Base-by-base conservation (phyloP, 2,329 filamentous ascomycete genomes). In the Arthrinium phaeospermum region DNA sequence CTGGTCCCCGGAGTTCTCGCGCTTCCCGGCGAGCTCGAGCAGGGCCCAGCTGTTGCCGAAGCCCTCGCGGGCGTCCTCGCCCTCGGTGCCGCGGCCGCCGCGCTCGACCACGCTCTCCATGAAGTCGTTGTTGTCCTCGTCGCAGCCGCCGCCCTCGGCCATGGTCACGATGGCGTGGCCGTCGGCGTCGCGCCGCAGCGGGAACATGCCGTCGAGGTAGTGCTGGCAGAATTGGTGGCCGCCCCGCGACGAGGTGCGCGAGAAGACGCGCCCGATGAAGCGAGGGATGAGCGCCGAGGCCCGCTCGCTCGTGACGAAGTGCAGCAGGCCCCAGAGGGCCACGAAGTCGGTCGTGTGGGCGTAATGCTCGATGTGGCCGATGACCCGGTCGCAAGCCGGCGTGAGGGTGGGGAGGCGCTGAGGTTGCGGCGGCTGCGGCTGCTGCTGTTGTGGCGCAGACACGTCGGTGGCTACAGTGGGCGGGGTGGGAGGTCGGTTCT, bases 331-430 rank as follows among this genome's bases (percentile, higher is more conserved):
- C 87, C 92, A 94, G 13, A 91, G 83, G 4, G 93, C 88, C 2
- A 96, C 93, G 75, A 94, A 93, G 77, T 96, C 94, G 22, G 86
- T 88, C 12, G 87, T 88, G 78, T 95, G 93, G 3, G 91, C 92
- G 77, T 95, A 96, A 81, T 96, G 94, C 81, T 96, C 94, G 51
- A 96, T 91, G 75, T 95, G 87, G 7, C 88, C 86, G 70, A 96
- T 91, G 3, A 88, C 88, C 53, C 85, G 82, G 73, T 85, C 84
- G 6, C 85, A 81, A 12, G 84, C 80, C 1, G 83, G 74, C 6
- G 77, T 70, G 0, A 74, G 78, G 24, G 74, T 75, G 24, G 71
- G 71, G 44, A 70, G 75, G 44, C 68, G 71, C 34, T 13, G 57
- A 7, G 16, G 22, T 14, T 47, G 67, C 16, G 19, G 67, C 6